Base-by-base conservation (phyloP, 257 asterid species). In the Schizonepeta tenuifolia region DNA sequence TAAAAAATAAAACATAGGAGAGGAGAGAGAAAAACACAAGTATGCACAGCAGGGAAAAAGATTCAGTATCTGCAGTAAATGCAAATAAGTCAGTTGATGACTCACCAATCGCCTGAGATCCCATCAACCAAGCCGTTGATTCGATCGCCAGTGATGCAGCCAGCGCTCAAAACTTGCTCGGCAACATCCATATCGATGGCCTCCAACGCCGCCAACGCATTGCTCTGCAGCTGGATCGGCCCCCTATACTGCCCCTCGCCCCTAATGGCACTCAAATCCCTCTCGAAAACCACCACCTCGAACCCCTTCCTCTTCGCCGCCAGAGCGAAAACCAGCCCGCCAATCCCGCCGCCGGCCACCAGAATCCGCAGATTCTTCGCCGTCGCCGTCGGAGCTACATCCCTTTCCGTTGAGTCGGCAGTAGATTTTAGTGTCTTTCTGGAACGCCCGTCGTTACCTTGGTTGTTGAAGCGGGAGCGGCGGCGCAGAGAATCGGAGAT, bases 91-190 rank as follows among this genome's bases (percentile, higher is more conserved):
- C n/a, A n/a, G n/a, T n/a, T n/a, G n/a, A 0, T 13, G 0, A 35
- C 47, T 78, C 80, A 94, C 99, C 99, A 94, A 79, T 70, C 78
- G 35, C 97, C 97, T n/a, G 97, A 88, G 77, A 94, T 31, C 0
- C 97, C 97, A 78, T 94, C 99, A 53, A 83, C 90, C 80, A 94
- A 82, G 63, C 99, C 99, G 83, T 94, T 94, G 69, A 94, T 94
- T 77, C 98, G 82, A 58, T 91, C 96, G 15, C 98, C 98, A 21
- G 98, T 93, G 71, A 91, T 79, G 76, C 97, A 94, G 0, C 98
- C 96, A 41, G 96, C 91, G 22, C 60, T 62, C 95, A 88, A 56
- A 54, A 94, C 81, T 28, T 59, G 41, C 9, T 92, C 97, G 24
- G 98, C 96, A 65, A 90, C 97, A 62, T 80, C 88, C 87, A 92